Conservation (phyloP, 208 protist species). For the Leishmania amazonensis region DNA sequence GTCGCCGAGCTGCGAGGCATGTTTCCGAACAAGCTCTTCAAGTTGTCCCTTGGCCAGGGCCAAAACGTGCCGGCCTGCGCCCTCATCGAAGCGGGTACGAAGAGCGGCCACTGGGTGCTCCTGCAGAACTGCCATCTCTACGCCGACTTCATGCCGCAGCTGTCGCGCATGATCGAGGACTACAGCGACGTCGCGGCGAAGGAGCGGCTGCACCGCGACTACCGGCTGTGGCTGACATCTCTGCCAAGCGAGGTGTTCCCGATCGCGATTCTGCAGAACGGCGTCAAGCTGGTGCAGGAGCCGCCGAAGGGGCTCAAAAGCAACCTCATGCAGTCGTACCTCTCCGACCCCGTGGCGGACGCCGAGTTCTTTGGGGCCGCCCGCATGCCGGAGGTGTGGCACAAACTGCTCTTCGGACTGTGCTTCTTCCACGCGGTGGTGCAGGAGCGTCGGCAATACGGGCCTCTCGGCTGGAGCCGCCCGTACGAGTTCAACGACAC, state of each 20-base stretch:
- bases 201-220: conserved; percentile 93
- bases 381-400: conserved; percentile 85
- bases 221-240: conserved; percentile 98
- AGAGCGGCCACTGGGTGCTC: conserved; percentile 93
- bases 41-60: conserved; percentile 96
- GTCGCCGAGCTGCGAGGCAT: conserved; percentile 94
- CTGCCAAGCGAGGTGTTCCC: conserved; percentile 98
- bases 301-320: conserved; percentile 97
- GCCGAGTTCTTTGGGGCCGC: conserved; percentile 82
- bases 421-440: conserved; percentile 97
- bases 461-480: conserved; percentile 96
- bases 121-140: conserved; percentile 97
- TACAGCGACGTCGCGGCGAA: conserved; percentile 90
- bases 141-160: conserved; percentile 94
- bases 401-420: conserved; percentile 94
- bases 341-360: conserved; percentile 89
- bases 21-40: conserved; percentile 76
- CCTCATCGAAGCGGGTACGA: conserved; percentile 90
- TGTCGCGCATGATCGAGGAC: conserved; percentile 93
- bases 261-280: conserved; percentile 97
- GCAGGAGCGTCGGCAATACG: conserved; percentile 96
- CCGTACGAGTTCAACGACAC: conserved; percentile 98
- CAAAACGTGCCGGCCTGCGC: conserved; percentile 92
- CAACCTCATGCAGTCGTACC: conserved; percentile 96
- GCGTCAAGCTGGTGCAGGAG: conserved; percentile 98